Evolutionary conservation across 1,284 basidiomycete species (phyloP).

Genomic region (Cutaneotrichosporon daszewskae): DNA sequence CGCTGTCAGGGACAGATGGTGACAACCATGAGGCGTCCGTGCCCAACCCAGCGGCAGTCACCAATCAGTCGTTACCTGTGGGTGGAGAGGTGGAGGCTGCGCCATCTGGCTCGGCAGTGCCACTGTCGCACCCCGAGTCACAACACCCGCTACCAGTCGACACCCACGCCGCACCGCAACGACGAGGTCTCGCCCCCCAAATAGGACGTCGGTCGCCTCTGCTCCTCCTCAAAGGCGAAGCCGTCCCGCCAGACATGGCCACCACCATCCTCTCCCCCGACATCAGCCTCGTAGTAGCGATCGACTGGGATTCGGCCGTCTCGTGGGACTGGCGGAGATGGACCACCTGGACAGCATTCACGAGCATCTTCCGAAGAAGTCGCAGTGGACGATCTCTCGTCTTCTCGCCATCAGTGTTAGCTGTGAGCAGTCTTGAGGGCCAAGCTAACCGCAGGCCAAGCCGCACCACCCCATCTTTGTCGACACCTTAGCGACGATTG

Average conservation of each 20-base stretch:
- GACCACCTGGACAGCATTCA: slow-evolving; percentile 8
- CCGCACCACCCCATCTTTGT: slow-evolving; percentile 31
- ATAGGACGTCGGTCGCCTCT: no score
- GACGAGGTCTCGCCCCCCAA: no score
- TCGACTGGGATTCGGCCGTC: slow-evolving; percentile 30
- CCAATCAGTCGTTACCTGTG: no score
- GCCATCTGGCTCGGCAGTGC: no score
- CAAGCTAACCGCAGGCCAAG: slow-evolving; percentile 18
- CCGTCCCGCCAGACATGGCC: slow-evolving; percentile 9
- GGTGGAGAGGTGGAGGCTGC: no score
- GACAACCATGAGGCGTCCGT: no score
- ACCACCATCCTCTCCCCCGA: slow-evolving; percentile 26
- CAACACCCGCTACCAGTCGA: no score
- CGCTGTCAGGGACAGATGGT: no score
- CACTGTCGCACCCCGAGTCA: no score
- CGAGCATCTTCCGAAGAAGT: background rate
- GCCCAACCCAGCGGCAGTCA: no score
- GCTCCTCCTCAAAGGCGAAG: no score
- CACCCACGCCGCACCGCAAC: no score
- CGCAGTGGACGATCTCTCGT: slow-evolving; percentile 18
- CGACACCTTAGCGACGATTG: slow-evolving; percentile 28
- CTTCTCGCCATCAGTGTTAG: slow-evolving; percentile 26
- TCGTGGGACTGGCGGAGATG: slow-evolving; percentile 7
- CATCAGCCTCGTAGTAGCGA: slow-evolving; percentile 28
- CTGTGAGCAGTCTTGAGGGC: slow-evolving; percentile 14